These are phyloP conservation scores for Saturnispora gosingensis DNA, from an alignment of 805 yeast genomes.

Conservation along the genomic window DNA sequence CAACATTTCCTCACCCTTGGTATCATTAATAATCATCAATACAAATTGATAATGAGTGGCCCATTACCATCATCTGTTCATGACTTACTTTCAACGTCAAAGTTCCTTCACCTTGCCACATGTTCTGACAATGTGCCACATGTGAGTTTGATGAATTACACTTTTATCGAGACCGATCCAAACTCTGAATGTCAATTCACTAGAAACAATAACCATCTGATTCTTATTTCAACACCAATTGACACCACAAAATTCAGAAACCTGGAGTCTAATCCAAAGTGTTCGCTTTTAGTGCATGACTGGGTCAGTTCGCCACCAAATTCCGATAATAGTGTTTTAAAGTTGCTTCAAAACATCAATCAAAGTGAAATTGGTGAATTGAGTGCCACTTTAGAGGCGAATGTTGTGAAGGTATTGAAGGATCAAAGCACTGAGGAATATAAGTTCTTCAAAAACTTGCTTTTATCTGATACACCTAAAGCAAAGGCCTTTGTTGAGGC, in stretches of 20 bases:
- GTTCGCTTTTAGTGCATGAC: slow-evolving; percentile 80
- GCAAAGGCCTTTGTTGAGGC: slow-evolving; percentile 60
- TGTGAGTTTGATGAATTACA: slow-evolving; percentile 86
- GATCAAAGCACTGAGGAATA: slow-evolving; percentile 38
- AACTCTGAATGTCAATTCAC: slow-evolving; percentile 16
- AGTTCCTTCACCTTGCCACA: slow-evolving; percentile 80
- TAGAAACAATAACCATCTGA: slow-evolving; percentile 16
- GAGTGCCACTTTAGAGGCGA: slow-evolving; percentile 74
- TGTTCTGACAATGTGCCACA: slow-evolving; percentile 62
- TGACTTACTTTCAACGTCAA: slow-evolving; percentile 46
- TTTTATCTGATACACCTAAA: slow-evolving; percentile 54
- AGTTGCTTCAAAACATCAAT: slow-evolving; percentile 65
- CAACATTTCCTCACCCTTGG: not conserved
- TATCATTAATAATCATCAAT: not conserved
- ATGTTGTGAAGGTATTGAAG: slow-evolving; percentile 43
- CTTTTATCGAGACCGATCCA: slow-evolving; percentile 42
- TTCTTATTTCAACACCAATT: slow-evolving; percentile 65
- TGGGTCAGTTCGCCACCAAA: slow-evolving; percentile 52
- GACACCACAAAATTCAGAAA: slow-evolving; percentile 69
- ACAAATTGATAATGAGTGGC: slow-evolving; percentile 7
- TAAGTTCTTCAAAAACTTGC: slow-evolving; percentile 50
- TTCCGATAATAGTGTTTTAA: slow-evolving; percentile 31
- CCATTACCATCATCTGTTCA: slow-evolving; percentile 29
- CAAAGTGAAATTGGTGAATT: slow-evolving; percentile 71
- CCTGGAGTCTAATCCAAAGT: slow-evolving; percentile 60